Conservation (phyloP, 306 rosid genomes). For the Begonia fuchsioides region DNA sequence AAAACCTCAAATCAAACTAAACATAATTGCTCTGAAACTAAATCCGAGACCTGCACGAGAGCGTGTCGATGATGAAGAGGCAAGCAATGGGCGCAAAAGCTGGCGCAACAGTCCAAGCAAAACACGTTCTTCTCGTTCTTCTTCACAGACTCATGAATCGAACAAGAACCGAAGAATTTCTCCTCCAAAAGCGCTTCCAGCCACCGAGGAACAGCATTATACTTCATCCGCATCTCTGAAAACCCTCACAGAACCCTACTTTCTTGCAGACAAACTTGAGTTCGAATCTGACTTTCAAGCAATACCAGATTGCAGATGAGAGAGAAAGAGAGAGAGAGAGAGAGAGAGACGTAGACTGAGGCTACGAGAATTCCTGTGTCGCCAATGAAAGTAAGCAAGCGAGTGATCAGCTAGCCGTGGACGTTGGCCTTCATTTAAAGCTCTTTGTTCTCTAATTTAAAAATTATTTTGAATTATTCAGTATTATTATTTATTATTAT, state of each 20-base stretch:
- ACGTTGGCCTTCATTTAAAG: too few species aligned
- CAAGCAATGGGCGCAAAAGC: constrained; percentile 82
- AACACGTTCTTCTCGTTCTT: constrained; percentile 85
- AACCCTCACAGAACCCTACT: too few species aligned
- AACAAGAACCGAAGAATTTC: constrained; percentile 88
- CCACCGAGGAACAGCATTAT: constrained; percentile 42
- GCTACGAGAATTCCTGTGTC: not conserved
- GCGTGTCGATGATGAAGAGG: constrained; percentile 60
- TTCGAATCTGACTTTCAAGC: too few species aligned
- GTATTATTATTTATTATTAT: too few species aligned
- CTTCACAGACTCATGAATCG: constrained; percentile 60
- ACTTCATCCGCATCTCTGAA: too few species aligned
- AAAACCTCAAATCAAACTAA: not conserved
- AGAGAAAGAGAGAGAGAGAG: not conserved
- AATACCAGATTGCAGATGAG: not conserved
- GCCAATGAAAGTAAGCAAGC: not conserved
- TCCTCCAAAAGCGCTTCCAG: constrained; percentile 52
- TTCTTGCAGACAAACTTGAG: too few species aligned
- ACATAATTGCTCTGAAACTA: too few species aligned
- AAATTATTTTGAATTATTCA: too few species aligned
- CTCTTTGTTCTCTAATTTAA: too few species aligned
- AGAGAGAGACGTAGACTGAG: not conserved
- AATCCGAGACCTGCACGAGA: constrained; percentile 50
- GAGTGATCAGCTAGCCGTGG: not conserved
- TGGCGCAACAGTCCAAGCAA: constrained; percentile 80